Base-by-base conservation (phyloP, 352 stramenopile genomes). In the Phytophthora lateralis region DNA sequence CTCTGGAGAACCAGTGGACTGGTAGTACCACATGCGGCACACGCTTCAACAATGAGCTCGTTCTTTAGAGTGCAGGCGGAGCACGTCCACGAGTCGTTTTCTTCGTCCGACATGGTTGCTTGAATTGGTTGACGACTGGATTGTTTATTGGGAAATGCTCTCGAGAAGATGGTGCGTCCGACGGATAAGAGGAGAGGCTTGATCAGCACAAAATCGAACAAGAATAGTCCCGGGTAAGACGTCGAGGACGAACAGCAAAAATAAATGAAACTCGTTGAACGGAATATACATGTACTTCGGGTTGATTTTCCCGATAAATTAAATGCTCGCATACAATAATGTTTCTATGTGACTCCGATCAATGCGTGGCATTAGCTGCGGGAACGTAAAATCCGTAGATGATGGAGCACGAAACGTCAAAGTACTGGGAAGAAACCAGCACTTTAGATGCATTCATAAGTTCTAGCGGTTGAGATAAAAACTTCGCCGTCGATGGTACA, bases 1-100 rank as follows among this genome's bases (percentile, higher is more conserved):
- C 77, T 85, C 20, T 79, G 74, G 12, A 91, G 68, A 57, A 91
- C 80, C 14, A 89, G 52, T 14, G 82, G 82, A 45, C 80, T 91
- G 8, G 82, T 91, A n/a, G 73, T 63, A 39, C 80, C 80, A 37
- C 82, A 91, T 7, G 80, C 82, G 6, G 81, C 80, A 45, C 82
- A 91, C 1, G 63, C 65, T 74, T 84, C 71, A 10, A 75, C 69
- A 10, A 77, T 79, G 20, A 85, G 59, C 29, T 75, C 69, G 69
- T 91, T 91, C 43, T 77, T 72, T 7, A 91, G 65, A 8, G 81
- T 90, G 59, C 81, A 90, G 17, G 60, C 46, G 1, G 78, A 46
- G 48, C 78, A 90, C 43, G 46, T 83, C 81, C 81, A 90, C 4
- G 60, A 56, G 12, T 73, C 69, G 14, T 37, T 63, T 6, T 67